Base-by-base conservation (phyloP, 139 green algal genomes). In the Mesostigma viride region DNA sequence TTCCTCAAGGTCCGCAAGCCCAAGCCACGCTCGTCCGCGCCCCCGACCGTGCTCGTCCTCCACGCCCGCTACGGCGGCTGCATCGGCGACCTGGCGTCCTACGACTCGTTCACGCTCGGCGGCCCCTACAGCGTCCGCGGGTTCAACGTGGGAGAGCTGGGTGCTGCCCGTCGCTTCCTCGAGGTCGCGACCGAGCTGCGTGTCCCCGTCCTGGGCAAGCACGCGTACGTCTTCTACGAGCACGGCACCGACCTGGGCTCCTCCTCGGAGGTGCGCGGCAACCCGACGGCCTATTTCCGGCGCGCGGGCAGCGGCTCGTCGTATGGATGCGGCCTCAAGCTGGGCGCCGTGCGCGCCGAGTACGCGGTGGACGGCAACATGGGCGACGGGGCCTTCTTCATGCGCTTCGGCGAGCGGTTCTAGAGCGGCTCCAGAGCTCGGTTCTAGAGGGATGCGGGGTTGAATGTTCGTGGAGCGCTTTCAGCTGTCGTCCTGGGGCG, bases 81-180 rank as follows among this genome's bases (percentile, higher is more conserved):
- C 69, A 74, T 97, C 2, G 91, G 93, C 14, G 89, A 97, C 75
- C 78, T 97, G 53, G 82, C 89, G 3, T 72, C 82, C 8, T 97
- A 99, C 70, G 93, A 98, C 62, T 83, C 85, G 36, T 96, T 94
- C 75, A 76, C 88, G 11, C 82, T 99, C 20, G 93, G 93, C 5
- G 93, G 93, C 3, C 93, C 93, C 24, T 89, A 94, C 82, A 90
- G 79, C 17, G 88, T 95, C 51, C 84, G 92, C 34, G 93, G 89
- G 11, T 96, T 95, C 83, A 88, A 74, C 56, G 75, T 94, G 17
- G 93, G 93, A 20, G 93, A 99, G 85, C 77, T 99, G 4, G 93
- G 84, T 3, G 85, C 83, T 17, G 80, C 72, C 68, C 71, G 88
- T 8, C 69, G 83, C 40, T 94, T 94, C 36, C 44, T 89, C 8